Evolutionary conservation across 306 rosid species (phyloP).

Genomic region (Prunus fruticosa): DNA sequence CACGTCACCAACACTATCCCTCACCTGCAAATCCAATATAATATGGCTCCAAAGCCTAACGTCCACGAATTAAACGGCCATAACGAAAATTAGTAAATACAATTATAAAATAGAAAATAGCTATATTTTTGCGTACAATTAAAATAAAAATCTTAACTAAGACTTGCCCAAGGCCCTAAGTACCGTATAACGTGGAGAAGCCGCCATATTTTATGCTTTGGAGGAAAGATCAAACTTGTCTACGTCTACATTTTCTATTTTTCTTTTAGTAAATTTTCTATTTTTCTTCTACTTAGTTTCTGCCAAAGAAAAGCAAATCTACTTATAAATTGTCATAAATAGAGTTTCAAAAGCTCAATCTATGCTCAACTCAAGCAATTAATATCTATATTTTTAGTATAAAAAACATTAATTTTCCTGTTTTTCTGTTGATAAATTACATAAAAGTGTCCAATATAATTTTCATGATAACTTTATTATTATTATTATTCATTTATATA

Average conservation of each 20-base stretch:
- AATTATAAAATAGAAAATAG: not conserved
- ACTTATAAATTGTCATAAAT: not conserved
- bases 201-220: not conserved
- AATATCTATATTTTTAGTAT: no score
- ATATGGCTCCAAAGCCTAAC: not conserved
- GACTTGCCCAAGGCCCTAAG: not conserved
- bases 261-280: not conserved
- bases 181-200: not conserved
- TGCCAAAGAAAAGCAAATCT: not conserved
- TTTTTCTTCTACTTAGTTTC: not conserved
- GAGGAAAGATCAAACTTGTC: not conserved
- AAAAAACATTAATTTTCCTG: not conserved
- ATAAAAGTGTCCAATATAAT: not conserved
- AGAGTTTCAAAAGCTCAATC: not conserved
- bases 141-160: not conserved
- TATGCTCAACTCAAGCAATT: not conserved
- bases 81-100: not conserved
- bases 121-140: not conserved
- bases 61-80: not conserved
- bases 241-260: not conserved
- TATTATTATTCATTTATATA: not conserved
- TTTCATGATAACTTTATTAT: not conserved
- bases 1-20: conserved; percentile 12
- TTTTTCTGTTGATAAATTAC: not conserved
- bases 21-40: not conserved